These are phyloP conservation scores for Ananas comosus DNA, from an alignment of 176 grass and related monocot species.

Conservation along the genomic window DNA sequence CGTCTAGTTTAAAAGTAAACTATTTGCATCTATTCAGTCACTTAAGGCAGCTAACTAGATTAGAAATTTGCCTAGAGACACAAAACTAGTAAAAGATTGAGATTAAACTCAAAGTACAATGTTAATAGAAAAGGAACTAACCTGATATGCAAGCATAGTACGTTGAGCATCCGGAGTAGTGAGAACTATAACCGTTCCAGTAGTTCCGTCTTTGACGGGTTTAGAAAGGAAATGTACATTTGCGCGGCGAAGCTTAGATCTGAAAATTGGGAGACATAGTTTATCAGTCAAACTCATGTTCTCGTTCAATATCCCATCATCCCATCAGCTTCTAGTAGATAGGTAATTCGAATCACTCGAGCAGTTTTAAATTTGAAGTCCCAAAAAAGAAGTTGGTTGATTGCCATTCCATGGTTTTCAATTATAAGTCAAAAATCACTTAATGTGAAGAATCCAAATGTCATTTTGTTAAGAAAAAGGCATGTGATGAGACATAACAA, in stretches of 20 bases:
- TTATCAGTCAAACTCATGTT: neutral
- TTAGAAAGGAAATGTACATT: constrained; percentile 92
- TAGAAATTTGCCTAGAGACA: neutral
- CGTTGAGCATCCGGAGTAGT: constrained; percentile 88
- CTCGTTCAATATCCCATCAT: too few species aligned
- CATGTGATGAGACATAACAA: too few species aligned
- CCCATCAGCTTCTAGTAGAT: too few species aligned
- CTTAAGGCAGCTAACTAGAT: neutral
- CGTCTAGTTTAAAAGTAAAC: too few species aligned
- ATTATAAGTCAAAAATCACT: too few species aligned
- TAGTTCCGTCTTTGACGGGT: constrained; percentile 73
- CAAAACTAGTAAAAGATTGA: neutral
- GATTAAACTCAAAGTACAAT: neutral
- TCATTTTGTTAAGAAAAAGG: too few species aligned
- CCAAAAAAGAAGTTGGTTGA: too few species aligned
- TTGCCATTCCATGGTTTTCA: too few species aligned
- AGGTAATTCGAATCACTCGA: too few species aligned
- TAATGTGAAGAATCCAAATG: too few species aligned
- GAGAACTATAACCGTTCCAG: constrained; percentile 92
- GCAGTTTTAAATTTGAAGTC: neutral
- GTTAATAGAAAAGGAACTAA: constrained; percentile 20
- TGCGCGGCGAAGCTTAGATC: constrained; percentile 57
- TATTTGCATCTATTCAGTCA: neutral
- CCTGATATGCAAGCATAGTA: constrained; percentile 97
- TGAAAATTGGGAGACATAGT: constrained; percentile 11